phyloP scores from a whole-genome alignment of 805 yeast species.

The Kodamaea laetipori region DNA sequence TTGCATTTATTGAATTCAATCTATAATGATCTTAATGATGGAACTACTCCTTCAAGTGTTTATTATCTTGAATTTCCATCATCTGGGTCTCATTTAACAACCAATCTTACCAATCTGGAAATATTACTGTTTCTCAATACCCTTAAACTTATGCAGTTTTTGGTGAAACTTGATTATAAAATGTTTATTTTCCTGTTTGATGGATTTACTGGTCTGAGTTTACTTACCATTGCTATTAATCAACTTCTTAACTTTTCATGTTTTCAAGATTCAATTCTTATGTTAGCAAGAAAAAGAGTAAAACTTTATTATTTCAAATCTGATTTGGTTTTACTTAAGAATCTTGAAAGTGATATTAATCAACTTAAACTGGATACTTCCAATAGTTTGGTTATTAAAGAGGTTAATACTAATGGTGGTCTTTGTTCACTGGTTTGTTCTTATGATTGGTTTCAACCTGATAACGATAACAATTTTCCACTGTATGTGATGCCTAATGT shows the following conservation, averaged over 20 bases:
- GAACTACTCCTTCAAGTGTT: constrained; percentile 12
- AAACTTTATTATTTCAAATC: constrained; percentile 33
- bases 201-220: constrained; percentile 40
- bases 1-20: constrained; percentile 15
- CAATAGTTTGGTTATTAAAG: constrained; percentile 4
- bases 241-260: constrained; percentile 18
- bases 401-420: constrained; percentile 1
- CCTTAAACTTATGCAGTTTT: constrained; percentile 28
- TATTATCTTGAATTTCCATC: constrained; percentile 38
- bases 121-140: constrained; percentile 31
- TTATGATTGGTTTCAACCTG: constrained; percentile 38
- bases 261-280: constrained; percentile 29
- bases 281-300: constrained; percentile 14
- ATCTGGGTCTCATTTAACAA: constrained; percentile 26
- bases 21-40: constrained; percentile 14
- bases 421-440: constrained; percentile 3
- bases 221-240: constrained; percentile 17
- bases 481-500: constrained; percentile 30
- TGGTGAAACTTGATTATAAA: constrained; percentile 22
- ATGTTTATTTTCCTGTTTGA: constrained; percentile 38
- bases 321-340: constrained; percentile 32
- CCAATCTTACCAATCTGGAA: constrained; percentile 26
- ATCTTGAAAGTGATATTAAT: constrained; percentile 32
- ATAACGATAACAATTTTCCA: constrained; percentile 39
- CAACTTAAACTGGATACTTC: constrained; percentile 22